Percentiles rank a stretch among this genome's conserved stretches.
These are phyloP conservation scores for Paramyrothecium sp. DNA, from an alignment of 2,329 filamentous ascomycete genomes.

Conservation along the genomic window DNA sequence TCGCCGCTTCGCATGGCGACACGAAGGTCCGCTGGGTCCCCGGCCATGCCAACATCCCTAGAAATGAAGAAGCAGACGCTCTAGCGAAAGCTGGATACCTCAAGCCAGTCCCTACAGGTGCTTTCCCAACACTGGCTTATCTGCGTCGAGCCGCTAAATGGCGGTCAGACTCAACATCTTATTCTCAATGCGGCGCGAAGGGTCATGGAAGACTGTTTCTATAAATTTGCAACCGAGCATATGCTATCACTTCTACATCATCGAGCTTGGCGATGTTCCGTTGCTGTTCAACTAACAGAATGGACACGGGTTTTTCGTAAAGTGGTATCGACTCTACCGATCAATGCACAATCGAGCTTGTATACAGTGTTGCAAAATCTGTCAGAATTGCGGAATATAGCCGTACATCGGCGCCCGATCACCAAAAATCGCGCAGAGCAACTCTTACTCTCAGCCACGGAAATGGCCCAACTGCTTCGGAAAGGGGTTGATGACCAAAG, in stretches of 20 bases:
- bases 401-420: neutral
- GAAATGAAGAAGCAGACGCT: neutral
- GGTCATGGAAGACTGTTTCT: neutral
- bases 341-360: neutral
- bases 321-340: neutral
- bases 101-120: neutral
- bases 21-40: neutral
- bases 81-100: neutral
- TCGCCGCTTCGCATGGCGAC: neutral
- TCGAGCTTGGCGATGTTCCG: neutral
- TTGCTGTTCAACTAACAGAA: neutral
- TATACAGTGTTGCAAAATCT: neutral
- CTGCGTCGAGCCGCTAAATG: neutral
- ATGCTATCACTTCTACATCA: neutral
- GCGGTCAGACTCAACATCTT: neutral
- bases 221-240: neutral
- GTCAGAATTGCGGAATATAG: neutral
- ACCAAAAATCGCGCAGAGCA: neutral
- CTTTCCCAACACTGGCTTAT: neutral
- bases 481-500: neutral
- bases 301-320: neutral
- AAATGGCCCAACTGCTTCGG: neutral
- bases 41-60: neutral
- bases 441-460: neutral
- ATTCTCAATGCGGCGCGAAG: neutral